phyloP scores from a whole-genome alignment of 2,329 filamentous ascomycete species.

The Daldinia sp. region DNA sequence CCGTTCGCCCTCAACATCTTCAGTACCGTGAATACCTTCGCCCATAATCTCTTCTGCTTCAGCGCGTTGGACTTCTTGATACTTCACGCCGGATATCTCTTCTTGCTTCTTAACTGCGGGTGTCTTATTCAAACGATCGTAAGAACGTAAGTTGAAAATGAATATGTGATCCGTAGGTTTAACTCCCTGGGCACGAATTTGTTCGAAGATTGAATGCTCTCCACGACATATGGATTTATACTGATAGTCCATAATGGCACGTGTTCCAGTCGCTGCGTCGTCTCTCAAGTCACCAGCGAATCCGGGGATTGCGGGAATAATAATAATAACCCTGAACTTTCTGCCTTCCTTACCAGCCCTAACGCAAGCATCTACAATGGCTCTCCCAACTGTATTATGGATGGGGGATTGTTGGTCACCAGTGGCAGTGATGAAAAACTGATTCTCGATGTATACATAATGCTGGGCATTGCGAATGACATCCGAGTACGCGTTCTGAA shows the following conservation, averaged over 20 bases:
- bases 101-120: slow-evolving; percentile 77
- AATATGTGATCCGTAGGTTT: slow-evolving; percentile 85
- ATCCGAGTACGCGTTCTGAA: slow-evolving; percentile 86
- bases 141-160: slow-evolving; percentile 91
- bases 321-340: slow-evolving; percentile 88
- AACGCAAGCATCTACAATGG: slow-evolving; percentile 91
- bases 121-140: slow-evolving; percentile 90
- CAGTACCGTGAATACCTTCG: slow-evolving; percentile 70
- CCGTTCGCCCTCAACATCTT: slow-evolving; percentile 55
- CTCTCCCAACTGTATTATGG: slow-evolving; percentile 84
- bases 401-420: slow-evolving; percentile 87
- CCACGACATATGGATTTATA: slow-evolving; percentile 96
- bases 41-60: slow-evolving; percentile 90
- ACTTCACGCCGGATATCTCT: slow-evolving; percentile 81
- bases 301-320: slow-evolving; percentile 91
- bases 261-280: slow-evolving; percentile 82
- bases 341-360: slow-evolving; percentile 80
- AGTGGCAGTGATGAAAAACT: slow-evolving; percentile 97
- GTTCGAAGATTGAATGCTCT: slow-evolving; percentile 87
- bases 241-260: slow-evolving; percentile 98
- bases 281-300: slow-evolving; percentile 91
- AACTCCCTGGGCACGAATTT: slow-evolving; percentile 75
- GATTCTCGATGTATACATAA: slow-evolving; percentile 97
- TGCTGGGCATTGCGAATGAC: slow-evolving; percentile 88
- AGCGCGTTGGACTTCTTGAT: slow-evolving; percentile 85